Percentiles rank a stretch among this genome's conserved stretches.
Conservation (phyloP, 805 yeast genomes). For the Pachysolen tannophilus region DNA sequence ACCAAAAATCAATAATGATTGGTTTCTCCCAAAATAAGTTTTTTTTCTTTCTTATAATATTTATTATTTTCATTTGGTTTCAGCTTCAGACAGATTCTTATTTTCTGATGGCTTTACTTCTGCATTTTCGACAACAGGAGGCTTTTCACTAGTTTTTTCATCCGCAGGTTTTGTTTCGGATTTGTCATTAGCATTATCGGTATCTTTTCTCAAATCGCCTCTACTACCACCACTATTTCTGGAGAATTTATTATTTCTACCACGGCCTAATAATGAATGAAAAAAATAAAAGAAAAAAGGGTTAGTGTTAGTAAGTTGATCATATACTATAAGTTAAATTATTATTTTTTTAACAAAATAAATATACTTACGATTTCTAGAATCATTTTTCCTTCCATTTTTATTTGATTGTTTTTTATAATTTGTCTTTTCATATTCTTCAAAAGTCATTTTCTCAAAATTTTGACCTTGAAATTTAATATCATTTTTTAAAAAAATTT, state of each 20-base stretch:
- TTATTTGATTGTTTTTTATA: background rate
- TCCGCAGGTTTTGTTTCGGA: too few species aligned
- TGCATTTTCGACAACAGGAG: background rate
- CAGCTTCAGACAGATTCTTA: constrained; percentile 1
- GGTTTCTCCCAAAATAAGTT: background rate
- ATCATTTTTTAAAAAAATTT: background rate
- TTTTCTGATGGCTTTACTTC: background rate
- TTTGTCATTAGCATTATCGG: too few species aligned
- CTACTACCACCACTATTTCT: too few species aligned
- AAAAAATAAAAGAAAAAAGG: too few species aligned
- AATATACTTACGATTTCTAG: background rate
- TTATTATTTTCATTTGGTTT: background rate
- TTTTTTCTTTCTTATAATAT: too few species aligned
- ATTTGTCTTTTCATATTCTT: constrained; percentile 2
- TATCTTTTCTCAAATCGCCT: too few species aligned
- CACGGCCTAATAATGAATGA: too few species aligned
- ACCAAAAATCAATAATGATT: background rate
- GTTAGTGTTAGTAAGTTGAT: too few species aligned
- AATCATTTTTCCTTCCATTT: background rate
- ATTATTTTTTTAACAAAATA: background rate
- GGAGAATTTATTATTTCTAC: constrained; percentile 1
- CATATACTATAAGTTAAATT: background rate
- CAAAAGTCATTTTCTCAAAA: background rate
- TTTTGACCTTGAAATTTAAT: constrained; percentile 2
- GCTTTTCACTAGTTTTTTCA: background rate